phyloP scores from a whole-genome alignment of 1,284 basidiomycete species.

The Ganoderma multipileum region DNA sequence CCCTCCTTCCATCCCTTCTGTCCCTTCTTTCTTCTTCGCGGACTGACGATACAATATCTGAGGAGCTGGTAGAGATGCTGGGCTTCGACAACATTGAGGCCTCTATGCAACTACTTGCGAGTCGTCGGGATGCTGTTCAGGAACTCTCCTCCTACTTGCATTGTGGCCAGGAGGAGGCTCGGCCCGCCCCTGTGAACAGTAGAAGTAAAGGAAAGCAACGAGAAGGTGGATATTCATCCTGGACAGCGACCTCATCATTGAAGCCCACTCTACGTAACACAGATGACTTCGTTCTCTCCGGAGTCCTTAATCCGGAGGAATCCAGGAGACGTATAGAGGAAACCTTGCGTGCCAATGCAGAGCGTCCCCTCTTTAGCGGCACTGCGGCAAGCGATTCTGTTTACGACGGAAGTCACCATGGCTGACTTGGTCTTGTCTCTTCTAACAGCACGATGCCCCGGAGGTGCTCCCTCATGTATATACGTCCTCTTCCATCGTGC shows the following conservation, averaged over 20 bases:
- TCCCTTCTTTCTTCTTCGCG: constrained; percentile 43
- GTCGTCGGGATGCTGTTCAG: constrained; percentile 46
- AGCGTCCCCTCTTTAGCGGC: constrained; percentile 72
- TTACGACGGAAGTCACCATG: constrained; percentile 27
- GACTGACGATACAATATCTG: constrained; percentile 77
- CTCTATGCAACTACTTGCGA: constrained; percentile 61
- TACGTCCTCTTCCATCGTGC: constrained; percentile 65
- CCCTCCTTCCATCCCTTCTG: constrained; percentile 39
- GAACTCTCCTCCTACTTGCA: constrained; percentile 23
- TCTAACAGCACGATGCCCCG: constrained; percentile 53
- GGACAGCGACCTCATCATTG: too few species aligned
- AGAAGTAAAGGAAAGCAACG: constrained; percentile 21
- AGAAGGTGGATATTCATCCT: constrained; percentile 16
- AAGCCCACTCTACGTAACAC: neutral
- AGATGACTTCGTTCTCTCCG: constrained; percentile 8
- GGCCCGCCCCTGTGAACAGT: constrained; percentile 2
- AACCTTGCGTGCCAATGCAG: constrained; percentile 66
- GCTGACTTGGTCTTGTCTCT: neutral
- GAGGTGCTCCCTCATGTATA: constrained; percentile 92
- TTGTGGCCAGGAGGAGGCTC: neutral
- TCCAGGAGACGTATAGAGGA: constrained; percentile 74
- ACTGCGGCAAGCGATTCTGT: constrained; percentile 53
- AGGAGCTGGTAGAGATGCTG: constrained; percentile 81
- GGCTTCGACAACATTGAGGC: constrained; percentile 88
- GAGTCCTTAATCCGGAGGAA: constrained; percentile 56